These are phyloP conservation scores for Oldenlandia corymbosa DNA, from an alignment of 257 asterid genomes.

Conservation along the genomic window DNA sequence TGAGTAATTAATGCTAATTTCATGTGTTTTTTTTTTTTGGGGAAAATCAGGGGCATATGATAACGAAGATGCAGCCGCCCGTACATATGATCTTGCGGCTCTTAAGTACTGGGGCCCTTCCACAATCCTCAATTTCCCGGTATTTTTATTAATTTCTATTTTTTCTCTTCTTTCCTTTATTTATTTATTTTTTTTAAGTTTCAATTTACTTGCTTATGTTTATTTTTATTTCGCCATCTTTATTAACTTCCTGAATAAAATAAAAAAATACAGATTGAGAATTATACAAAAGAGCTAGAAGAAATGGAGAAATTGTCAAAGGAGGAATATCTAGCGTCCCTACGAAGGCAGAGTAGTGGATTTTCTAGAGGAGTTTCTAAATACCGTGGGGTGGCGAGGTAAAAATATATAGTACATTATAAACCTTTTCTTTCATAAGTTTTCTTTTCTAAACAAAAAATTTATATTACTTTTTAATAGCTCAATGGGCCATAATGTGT, in stretches of 20 bases:
- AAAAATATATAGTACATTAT: no score
- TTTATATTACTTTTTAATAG: no score
- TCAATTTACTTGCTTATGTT: no score
- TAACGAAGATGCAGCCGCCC: constrained; percentile 78
- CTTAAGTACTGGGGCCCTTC: constrained; percentile 84
- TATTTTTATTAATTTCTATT: constrained; percentile 1
- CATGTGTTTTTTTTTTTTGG: neutral
- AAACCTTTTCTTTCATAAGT: no score
- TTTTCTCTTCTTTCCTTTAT: no score
- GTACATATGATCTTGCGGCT: constrained; percentile 90
- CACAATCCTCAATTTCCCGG: constrained; percentile 64
- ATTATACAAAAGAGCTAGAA: constrained; percentile 43
- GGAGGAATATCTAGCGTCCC: constrained; percentile 65
- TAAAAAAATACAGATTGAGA: constrained; percentile 39
- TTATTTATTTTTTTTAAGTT: no score
- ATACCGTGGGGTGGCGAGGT: constrained; percentile 89
- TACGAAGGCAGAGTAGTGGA: constrained; percentile 68
- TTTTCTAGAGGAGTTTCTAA: constrained; percentile 78
- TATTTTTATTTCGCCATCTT: no score
- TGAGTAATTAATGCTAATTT: neutral
- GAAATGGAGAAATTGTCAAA: constrained; percentile 53
- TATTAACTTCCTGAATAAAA: no score
- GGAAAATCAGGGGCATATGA: constrained; percentile 72
- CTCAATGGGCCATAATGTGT: no score
- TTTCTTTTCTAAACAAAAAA: no score